Evolutionary conservation across 495 filamentous ascomycete genomes (phyloP).

Genomic region (Aspergillus taichungensis): DNA sequence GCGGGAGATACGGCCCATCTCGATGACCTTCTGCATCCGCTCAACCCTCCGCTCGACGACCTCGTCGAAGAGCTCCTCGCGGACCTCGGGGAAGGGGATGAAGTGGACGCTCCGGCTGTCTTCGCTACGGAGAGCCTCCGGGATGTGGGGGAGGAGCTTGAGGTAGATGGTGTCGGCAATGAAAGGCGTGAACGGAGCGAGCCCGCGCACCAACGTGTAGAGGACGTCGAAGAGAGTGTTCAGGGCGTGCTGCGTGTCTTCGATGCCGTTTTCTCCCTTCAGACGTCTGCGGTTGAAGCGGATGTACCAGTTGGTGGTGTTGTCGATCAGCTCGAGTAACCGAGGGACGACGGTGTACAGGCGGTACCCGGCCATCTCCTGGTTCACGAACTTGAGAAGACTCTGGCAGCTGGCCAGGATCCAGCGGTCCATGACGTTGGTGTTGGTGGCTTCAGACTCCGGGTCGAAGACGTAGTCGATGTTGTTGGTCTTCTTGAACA

Average conservation of each 20-base stretch:
- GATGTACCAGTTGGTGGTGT: slow-evolving; percentile 99
- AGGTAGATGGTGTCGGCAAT: slow-evolving; percentile 90
- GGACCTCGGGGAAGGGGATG: slow-evolving; percentile 78
- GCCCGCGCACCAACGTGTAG: slow-evolving; percentile 73
- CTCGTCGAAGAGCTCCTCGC: slow-evolving; percentile 77
- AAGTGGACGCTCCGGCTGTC: slow-evolving; percentile 89
- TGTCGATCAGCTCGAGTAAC: slow-evolving; percentile 81
- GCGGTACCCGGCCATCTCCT: slow-evolving; percentile 89
- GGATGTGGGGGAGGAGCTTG: slow-evolving; percentile 73
- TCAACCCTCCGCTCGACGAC: slow-evolving; percentile 78
- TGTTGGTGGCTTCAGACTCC: slow-evolving; percentile 58
- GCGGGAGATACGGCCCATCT: slow-evolving; percentile 74
- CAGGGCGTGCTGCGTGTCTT: slow-evolving; percentile 84
- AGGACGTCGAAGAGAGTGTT: slow-evolving; percentile 97
- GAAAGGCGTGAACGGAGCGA: slow-evolving; percentile 95
- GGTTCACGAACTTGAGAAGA: slow-evolving; percentile 83
- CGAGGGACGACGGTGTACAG: slow-evolving; percentile 92
- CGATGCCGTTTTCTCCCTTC: slow-evolving; percentile 83
- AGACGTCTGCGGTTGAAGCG: slow-evolving; percentile 94
- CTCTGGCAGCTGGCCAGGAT: slow-evolving; percentile 90
- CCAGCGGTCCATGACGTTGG: slow-evolving; percentile 96
- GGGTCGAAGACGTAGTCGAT: slow-evolving; percentile 77
- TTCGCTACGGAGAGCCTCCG: slow-evolving; percentile 49
- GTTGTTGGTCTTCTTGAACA: slow-evolving; percentile 82
- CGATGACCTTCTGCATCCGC: slow-evolving; percentile 93